Evolutionary conservation across 1,284 basidiomycete species (phyloP).

Genomic region (Bjerkandera adusta): DNA sequence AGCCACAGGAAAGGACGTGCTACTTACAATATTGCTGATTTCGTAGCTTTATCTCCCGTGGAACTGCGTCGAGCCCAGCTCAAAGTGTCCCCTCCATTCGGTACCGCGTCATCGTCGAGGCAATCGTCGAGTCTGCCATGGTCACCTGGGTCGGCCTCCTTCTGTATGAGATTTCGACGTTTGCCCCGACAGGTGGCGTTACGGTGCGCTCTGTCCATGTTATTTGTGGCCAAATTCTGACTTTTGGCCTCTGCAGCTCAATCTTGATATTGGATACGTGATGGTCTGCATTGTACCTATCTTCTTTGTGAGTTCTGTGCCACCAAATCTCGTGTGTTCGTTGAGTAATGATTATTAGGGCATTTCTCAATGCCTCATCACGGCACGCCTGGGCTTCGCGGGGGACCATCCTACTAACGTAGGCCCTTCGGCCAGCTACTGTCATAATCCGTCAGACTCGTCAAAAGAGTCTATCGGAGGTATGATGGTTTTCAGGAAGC

Average conservation of each 20-base stretch:
- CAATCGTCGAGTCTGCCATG: constrained; percentile 23
- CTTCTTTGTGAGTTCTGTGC: constrained; percentile 7
- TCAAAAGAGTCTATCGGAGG: too few relatives aligned
- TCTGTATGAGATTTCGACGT: constrained; percentile 20
- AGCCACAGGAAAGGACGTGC: too few relatives aligned
- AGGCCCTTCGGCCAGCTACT: not conserved
- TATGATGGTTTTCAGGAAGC: too few relatives aligned
- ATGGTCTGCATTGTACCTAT: constrained; percentile 12
- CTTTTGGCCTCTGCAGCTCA: not conserved
- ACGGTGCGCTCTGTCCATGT: constrained; percentile 12
- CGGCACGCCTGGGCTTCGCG: constrained; percentile 15
- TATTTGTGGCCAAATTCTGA: too few relatives aligned
- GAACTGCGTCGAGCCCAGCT: not conserved
- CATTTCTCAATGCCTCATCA: constrained; percentile 18
- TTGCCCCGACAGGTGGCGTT: constrained; percentile 22
- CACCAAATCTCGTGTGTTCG: too few relatives aligned
- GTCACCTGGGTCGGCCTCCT: constrained; percentile 26
- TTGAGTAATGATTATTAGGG: constrained; percentile 8
- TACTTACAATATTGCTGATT: too few relatives aligned
- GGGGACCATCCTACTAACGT: too few relatives aligned
- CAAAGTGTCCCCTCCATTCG: constrained; percentile 4
- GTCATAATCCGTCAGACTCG: too few relatives aligned
- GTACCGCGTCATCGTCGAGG: constrained; percentile 17
- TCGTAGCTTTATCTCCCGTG: too few relatives aligned
- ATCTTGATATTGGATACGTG: constrained; percentile 8